These are phyloP conservation scores for Orbilia oligospora DNA, from an alignment of 2,329 filamentous ascomycete genomes.

Conservation along the genomic window DNA sequence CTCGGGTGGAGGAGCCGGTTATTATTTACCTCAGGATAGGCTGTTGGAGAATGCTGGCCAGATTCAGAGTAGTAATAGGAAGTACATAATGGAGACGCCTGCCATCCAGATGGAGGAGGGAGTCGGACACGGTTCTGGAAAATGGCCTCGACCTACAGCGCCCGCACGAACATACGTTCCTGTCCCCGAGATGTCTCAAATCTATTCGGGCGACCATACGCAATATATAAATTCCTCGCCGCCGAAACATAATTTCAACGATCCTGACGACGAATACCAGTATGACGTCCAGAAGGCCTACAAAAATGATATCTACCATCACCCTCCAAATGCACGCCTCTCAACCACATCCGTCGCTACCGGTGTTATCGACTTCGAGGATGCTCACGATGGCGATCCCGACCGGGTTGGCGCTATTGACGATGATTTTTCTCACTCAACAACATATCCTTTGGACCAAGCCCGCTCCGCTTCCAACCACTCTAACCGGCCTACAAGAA, in stretches of 20 bases:
- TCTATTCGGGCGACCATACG: slow-evolving; percentile 57
- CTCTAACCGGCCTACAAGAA: slow-evolving; percentile 48
- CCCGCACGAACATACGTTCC: slow-evolving; percentile 49
- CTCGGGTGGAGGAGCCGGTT: slow-evolving; percentile 33
- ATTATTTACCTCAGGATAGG: slow-evolving; percentile 51
- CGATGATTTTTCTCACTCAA: slow-evolving; percentile 60
- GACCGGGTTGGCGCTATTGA: slow-evolving; percentile 59
- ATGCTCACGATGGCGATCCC: slow-evolving; percentile 60
- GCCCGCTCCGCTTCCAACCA: slow-evolving; percentile 57
- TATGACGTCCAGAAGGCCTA: slow-evolving; percentile 59
- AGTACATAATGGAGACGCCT: slow-evolving; percentile 53
- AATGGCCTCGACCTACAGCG: slow-evolving; percentile 47
- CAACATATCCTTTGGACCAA: slow-evolving; percentile 53
- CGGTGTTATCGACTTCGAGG: slow-evolving; percentile 59
- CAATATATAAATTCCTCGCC: slow-evolving; percentile 52
- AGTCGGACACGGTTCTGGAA: slow-evolving; percentile 16
- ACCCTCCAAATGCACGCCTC: slow-evolving; percentile 49
- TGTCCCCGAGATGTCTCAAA: slow-evolving; percentile 55
- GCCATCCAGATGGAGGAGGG: slow-evolving; percentile 58
- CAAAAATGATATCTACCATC: slow-evolving; percentile 57
- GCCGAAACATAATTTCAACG: slow-evolving; percentile 59
- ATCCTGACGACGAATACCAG: slow-evolving; percentile 51
- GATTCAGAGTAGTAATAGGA: slow-evolving; percentile 52
- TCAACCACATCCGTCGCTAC: slow-evolving; percentile 60
- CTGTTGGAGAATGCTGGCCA: slow-evolving; percentile 45